Evolutionary conservation across 2,329 filamentous ascomycete genomes (phyloP).

Genomic region (Trichoderma cornu-damae): DNA sequence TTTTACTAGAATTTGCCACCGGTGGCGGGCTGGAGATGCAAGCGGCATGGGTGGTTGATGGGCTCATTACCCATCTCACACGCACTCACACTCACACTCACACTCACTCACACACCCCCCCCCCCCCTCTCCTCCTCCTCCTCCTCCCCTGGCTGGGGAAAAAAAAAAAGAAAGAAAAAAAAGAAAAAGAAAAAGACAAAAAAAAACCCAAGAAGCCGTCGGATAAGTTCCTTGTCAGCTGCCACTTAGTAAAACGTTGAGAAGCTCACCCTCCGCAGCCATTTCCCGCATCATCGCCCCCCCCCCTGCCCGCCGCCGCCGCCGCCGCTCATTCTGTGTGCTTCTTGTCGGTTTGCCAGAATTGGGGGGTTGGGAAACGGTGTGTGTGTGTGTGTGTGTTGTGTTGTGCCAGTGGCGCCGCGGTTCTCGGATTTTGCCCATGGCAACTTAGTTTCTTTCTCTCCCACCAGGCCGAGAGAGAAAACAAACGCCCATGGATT

Average conservation of each 20-base stretch:
- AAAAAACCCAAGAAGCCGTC: not conserved
- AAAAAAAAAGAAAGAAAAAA: not conserved
- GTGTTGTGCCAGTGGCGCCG: slow-evolving; percentile 8
- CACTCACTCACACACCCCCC: no score
- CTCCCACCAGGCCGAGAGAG: no score
- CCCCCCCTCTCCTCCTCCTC: no score
- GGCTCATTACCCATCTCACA: not conserved
- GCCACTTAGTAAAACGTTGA: not conserved
- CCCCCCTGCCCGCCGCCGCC: not conserved
- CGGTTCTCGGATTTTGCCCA: slow-evolving; percentile 1
- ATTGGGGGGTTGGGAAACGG: no score
- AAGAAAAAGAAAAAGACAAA: not conserved
- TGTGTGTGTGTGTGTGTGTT: no score
- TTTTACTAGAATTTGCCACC: slow-evolving; percentile 11
- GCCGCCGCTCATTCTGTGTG: not conserved
- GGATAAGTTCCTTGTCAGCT: slow-evolving; percentile 7
- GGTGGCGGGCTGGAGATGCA: not conserved
- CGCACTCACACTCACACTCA: no score
- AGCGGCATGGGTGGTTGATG: not conserved
- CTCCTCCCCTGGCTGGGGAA: not conserved
- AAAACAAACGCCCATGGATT: no score
- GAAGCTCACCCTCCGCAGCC: not conserved
- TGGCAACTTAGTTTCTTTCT: no score
- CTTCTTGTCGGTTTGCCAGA: no score
- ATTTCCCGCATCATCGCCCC: not conserved